Evolutionary conservation across 1,284 basidiomycete genomes (phyloP), one percentile per base, ranked within the genome.

Genomic region (Xanthoconium separans): DNA sequence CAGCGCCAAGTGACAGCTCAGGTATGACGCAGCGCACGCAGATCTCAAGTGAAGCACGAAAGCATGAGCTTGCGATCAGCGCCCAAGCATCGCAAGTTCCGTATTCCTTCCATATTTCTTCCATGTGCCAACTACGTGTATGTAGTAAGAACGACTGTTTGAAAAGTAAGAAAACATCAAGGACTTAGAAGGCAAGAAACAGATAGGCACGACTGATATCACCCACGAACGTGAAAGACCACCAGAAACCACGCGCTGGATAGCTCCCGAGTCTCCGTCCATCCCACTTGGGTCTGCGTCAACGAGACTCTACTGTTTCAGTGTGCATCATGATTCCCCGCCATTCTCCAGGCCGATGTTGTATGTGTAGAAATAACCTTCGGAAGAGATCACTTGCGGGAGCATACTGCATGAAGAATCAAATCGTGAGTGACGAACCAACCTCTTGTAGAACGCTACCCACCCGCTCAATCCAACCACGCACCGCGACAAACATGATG

Each of bases 281-380:
- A 65, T 61, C 12, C 68, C 68, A 22, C 57, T 59, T 24, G 66
- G 56, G 46, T 67, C 65, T 13, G 61, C 42, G 30, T 70, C 66
- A 18, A 64, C 78, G 42, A 57, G 84, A 82, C 82, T 91, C 66
- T 95, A 96, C 71, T 96, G 94, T 75, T 97, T 89, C 61, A 99
- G 72, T 9, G 89, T 82, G 65, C 97, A 98, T 71, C n/a, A n/a
- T n/a, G n/a, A n/a, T n/a, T 99, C 96, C 4, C 96, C 97, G 11
- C 97, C 97, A 50, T 90, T 88, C 72, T 99, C 95, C 51, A 99
- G 75, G 72, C 99, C 96, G 65, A 99, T 96, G 65, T 83, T n/a
- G n/a, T n/a, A n/a, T n/a, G n/a, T 91, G 73, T 99, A 99, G 70
- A 98, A 97, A 63, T 93, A 90, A 0, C 96, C 96, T 60, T 98